Base-by-base conservation (phyloP, 2,329 filamentous ascomycete species). In the Aspergillus sp. region DNA sequence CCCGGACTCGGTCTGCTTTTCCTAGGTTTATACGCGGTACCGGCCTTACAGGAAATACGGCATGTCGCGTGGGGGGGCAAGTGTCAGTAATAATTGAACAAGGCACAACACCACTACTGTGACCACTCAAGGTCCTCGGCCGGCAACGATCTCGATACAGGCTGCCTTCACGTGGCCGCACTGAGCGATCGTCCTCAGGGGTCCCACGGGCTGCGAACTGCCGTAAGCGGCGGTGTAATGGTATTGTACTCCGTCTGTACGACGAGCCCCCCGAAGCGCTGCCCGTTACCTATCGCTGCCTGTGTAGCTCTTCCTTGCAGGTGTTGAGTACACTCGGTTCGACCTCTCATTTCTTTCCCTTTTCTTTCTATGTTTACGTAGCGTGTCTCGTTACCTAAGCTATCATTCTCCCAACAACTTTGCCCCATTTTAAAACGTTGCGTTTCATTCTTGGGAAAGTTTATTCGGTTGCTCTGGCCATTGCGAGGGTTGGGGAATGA, bases 101-200 rank as follows among this genome's bases (percentile, higher is more conserved):
- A 57, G 57, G 46, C 58, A 52, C 49, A 36, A 46, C 20, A 20
- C 20, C 20, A 20, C 20, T 20, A 20, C 20, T 20, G 20, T 20
- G 20, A 20, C 20, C 20, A 20, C 20, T 20, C 20, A 56, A n/a
- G 51, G 58, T 31, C 52, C 57, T 59, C 59, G 51, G 58, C 54
- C 56, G 52, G 58, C 50, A 57, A 59, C 54, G 64, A 63, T 66
- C 64, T 66, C 57, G 63, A 66, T 63, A 52, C 57, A 51, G 59
- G 36, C 59, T 57, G 55, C 57, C 53, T 66, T 66, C 65, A 67
- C 64, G 64, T 66, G 64, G 61, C 65, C 51, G 57, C 56, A 61
- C 46, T 63, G 57, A 58, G 57, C 58, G 65, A 67, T 67, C 65
- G 61, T 59, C 65, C 62, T 63, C 64, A 67, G 64, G 65, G 65